phyloP scores from a whole-genome alignment of 2,329 filamentous ascomycete species.

The Alternaria alternata region DNA sequence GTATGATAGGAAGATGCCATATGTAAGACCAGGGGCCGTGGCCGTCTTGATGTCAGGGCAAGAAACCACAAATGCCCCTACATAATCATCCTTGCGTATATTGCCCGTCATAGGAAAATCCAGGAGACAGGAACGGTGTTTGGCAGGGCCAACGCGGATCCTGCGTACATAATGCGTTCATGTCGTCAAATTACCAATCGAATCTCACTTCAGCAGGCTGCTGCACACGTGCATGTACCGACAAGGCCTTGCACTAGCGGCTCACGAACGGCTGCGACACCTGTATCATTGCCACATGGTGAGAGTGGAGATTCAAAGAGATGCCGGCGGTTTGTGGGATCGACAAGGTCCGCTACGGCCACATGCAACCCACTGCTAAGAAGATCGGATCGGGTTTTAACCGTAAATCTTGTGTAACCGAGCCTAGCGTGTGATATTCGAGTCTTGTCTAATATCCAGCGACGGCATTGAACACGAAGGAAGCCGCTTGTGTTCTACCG shows the following conservation, averaged over 20 bases:
- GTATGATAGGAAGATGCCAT: constrained; percentile 11
- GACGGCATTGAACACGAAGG: neutral
- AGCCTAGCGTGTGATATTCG: neutral
- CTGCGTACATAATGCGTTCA: constrained; percentile 5
- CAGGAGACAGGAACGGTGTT: constrained; percentile 3
- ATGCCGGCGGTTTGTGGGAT: constrained; percentile 2
- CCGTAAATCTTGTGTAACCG: constrained; percentile 14
- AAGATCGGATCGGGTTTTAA: constrained; percentile 10
- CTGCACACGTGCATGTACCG: neutral
- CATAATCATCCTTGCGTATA: constrained; percentile 2
- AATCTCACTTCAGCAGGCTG: neutral
- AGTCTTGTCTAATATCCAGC: neutral
- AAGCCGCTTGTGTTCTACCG: neutral
- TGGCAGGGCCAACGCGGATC: neutral
- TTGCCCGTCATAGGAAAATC: neutral
- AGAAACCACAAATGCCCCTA: neutral
- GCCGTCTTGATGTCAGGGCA: constrained; percentile 11
- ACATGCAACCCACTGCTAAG: constrained; percentile 5
- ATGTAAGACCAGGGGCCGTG: constrained; percentile 8
- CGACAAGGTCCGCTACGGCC: constrained; percentile 9
- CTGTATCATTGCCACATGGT: constrained; percentile 18
- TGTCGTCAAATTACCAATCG: neutral
- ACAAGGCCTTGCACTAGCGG: constrained; percentile 2
- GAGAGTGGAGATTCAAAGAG: constrained; percentile 6
- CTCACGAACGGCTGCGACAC: constrained; percentile 3